Conservation (phyloP, 1,284 basidiomycete species). For the Sporisorium sorghi region DNA sequence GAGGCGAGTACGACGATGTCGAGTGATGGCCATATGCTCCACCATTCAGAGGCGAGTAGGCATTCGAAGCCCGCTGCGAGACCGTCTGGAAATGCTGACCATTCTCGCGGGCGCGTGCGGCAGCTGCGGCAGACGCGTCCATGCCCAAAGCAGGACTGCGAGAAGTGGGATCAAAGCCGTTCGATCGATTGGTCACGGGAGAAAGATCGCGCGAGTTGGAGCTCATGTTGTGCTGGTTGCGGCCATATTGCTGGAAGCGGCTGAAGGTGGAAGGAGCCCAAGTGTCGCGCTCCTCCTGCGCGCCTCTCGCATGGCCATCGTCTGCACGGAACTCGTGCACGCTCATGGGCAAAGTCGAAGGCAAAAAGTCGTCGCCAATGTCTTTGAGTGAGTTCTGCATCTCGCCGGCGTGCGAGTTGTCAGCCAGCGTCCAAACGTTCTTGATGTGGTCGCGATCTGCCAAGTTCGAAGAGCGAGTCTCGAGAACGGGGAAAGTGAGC, state of each 20-base stretch:
- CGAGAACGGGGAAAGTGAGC: conserved; percentile 54
- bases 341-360: conserved; percentile 53
- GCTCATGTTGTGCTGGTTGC: conserved; percentile 23
- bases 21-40: conserved; percentile 26
- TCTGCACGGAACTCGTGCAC: conserved; percentile 55
- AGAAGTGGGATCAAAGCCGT: conserved; percentile 45
- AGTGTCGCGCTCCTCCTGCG: conserved; percentile 17
- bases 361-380: conserved; percentile 61
- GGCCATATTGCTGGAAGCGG: conserved; percentile 40
- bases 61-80: conserved; percentile 34
- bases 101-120: conserved; percentile 32
- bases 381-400: conserved; percentile 59
- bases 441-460: conserved; percentile 58
- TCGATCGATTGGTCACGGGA: conserved; percentile 31
- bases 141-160: conserved; percentile 44
- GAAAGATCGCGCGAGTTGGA: conserved; percentile 36
- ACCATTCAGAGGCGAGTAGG: conserved; percentile 33
- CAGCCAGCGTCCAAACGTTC: conserved; percentile 58
- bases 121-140: conserved; percentile 29
- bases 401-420: conserved; percentile 48
- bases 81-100: conserved; percentile 30
- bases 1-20: conserved; percentile 34
- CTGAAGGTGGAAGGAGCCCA: conserved; percentile 31
- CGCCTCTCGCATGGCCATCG: conserved; percentile 16
- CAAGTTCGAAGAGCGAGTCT: conserved; percentile 40